These are phyloP conservation scores for Didymosphaeria variabile DNA, from an alignment of 2,329 filamentous ascomycete species.

Conservation along the genomic window DNA sequence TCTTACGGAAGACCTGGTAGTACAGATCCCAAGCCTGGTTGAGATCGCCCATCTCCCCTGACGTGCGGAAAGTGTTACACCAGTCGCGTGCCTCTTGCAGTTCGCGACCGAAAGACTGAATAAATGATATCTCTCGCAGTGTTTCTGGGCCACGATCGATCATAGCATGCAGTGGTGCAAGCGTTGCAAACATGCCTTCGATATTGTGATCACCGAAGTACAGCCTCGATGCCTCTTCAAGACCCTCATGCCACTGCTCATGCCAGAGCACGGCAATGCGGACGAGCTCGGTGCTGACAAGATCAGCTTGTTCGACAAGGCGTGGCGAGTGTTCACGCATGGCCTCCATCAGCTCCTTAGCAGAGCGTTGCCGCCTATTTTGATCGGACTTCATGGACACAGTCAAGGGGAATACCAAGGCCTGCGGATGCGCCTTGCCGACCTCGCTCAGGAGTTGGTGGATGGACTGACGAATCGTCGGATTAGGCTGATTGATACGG, in stretches of 20 bases:
- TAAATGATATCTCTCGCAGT: conserved; percentile 93
- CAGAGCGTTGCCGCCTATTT: conserved; percentile 83
- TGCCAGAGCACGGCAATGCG: conserved; percentile 98
- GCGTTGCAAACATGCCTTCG: conserved; percentile 92
- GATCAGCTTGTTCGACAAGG: conserved; percentile 92
- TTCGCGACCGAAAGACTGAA: conserved; percentile 95
- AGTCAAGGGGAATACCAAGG: conserved; percentile 94
- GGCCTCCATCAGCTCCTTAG: conserved; percentile 94
- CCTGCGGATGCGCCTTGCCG: conserved; percentile 92
- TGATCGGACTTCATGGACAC: conserved; percentile 98
- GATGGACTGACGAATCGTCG: conserved; percentile 85
- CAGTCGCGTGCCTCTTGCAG: conserved; percentile 94
- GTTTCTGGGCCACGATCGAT: conserved; percentile 92
- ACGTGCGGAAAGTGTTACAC: conserved; percentile 90
- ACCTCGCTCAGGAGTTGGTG: conserved; percentile 93
- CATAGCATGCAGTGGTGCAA: conserved; percentile 90
- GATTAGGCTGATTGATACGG: conserved; percentile 94
- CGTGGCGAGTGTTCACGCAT: conserved; percentile 95
- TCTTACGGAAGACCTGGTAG: conserved; percentile 97
- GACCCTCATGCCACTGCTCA: conserved; percentile 96
- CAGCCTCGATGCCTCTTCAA: conserved; percentile 93
- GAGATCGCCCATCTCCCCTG: conserved; percentile 90
- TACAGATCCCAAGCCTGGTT: conserved; percentile 99
- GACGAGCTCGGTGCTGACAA: conserved; percentile 96
- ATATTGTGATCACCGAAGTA: conserved; percentile 99